Conservation (phyloP, 129 eudicot species). For the Cynara cardunculus region DNA sequence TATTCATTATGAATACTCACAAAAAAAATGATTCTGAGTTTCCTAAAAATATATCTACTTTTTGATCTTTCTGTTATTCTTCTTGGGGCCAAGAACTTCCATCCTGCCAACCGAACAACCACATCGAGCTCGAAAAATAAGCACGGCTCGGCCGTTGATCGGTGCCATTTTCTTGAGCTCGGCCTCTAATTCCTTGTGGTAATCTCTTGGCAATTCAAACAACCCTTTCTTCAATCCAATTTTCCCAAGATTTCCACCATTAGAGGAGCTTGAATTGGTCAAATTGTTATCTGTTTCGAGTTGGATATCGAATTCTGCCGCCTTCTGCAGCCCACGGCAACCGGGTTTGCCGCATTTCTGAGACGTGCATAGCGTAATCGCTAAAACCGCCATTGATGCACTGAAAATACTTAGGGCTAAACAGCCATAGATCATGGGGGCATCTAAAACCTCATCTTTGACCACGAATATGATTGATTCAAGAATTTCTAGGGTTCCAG, state of each 20-base stretch:
- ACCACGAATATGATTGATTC: slow-evolving; percentile 30
- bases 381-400: slow-evolving; percentile 49
- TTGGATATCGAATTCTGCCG: slow-evolving; percentile 58
- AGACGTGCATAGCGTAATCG: slow-evolving; percentile 35
- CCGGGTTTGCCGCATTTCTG: slow-evolving; percentile 54
- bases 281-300: slow-evolving; percentile 56
- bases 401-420: slow-evolving; percentile 53
- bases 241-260: slow-evolving; percentile 20
- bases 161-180: slow-evolving; percentile 96
- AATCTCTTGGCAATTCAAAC: slow-evolving; percentile 81
- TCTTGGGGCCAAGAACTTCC: slow-evolving; percentile 84
- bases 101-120: slow-evolving; percentile 85
- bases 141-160: slow-evolving; percentile 78
- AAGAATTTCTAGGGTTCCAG: slow-evolving; percentile 27
- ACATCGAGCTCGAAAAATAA: slow-evolving; percentile 72
- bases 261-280: slow-evolving; percentile 32
- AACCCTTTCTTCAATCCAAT: slow-evolving; percentile 55
- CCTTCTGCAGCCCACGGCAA: slow-evolving; percentile 47
- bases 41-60: slow-evolving; percentile 36
- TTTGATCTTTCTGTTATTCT: slow-evolving; percentile 57
- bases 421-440: slow-evolving; percentile 64
- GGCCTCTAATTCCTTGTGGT: slow-evolving; percentile 71
- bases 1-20: not conserved
- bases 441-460: slow-evolving; percentile 48
- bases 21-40: not conserved